Base-by-base conservation (phyloP, 108 stramenopile genomes). In the Cylindrotheca fusiformis region DNA sequence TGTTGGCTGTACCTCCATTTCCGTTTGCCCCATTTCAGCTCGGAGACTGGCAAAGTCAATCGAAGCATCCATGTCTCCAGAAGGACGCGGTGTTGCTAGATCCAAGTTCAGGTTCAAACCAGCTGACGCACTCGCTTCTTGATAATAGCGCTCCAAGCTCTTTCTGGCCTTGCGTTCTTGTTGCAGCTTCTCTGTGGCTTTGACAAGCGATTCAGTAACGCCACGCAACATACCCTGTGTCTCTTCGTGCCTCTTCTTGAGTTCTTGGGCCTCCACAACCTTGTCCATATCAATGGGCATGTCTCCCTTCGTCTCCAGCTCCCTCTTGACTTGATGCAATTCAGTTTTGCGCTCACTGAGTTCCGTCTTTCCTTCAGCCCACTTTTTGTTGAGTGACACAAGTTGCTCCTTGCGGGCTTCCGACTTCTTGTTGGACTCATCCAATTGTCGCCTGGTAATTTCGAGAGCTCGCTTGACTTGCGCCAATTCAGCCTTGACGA, bases 151-250 rank as follows among this genome's bases (percentile, higher is more conserved):
- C 49, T 74, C 72, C 54, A 74, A 28, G 2, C 31, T 49, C 44
- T 58, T 57, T 1, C 72, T 63, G 17, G 60, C 65, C 47, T 74
- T 74, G 24, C 72, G 72, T 48, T 74, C 72, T 24, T 48, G 64
- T 27, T 66, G 65, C 20, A 74, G 32, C 48, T 74, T 74, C 27
- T 74, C 72, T n/a, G 72, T 74, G 18, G 72, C 72, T 32, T 67
- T 74, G 46, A 74, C 56, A 20, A 74, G 53, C 0, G 72, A 74
- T 60, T 74, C 72, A 1, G 72, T 74, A 20, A 74, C 72, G 26
- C 72, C 72, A 27, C 72, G 72, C 53, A 74, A 55, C 72, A 74
- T 74, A 6, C 65, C 72, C 46, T 74, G 72, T 20, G 72, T 74
- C 45, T 74, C 72, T 54, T 74, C 72, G 60, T 74, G 72, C 32